Conservation (phyloP, 176 grass and related monocot genomes). For the Aegilops umbellulata region DNA sequence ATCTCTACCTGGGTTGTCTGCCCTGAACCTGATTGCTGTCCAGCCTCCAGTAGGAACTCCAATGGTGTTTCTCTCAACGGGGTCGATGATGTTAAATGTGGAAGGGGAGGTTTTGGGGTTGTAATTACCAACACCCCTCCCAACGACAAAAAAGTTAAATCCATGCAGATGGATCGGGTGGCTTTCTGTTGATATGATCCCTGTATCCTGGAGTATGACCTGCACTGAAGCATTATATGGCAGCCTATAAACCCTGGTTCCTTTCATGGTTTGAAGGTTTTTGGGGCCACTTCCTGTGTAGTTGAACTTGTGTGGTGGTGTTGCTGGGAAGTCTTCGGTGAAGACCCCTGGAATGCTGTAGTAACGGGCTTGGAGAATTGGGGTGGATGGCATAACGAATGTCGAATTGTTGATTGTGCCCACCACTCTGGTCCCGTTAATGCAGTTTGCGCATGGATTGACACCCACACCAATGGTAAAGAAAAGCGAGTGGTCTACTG, state of each 20-base stretch:
- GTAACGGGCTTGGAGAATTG: slow-evolving; percentile 69
- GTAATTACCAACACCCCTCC: slow-evolving; percentile 61
- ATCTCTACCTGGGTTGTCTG: slow-evolving; percentile 66
- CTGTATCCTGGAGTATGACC: slow-evolving; percentile 65
- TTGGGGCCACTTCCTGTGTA: slow-evolving; percentile 60
- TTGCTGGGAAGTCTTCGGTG: slow-evolving; percentile 56
- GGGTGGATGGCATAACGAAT: slow-evolving; percentile 58
- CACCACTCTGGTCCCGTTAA: slow-evolving; percentile 44
- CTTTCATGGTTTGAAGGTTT: slow-evolving; percentile 65
- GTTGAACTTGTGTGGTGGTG: slow-evolving; percentile 48
- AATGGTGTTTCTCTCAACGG: slow-evolving; percentile 66
- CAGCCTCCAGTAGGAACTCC: slow-evolving; percentile 65
- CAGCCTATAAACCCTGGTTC: slow-evolving; percentile 60
- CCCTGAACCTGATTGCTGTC: slow-evolving; percentile 67
- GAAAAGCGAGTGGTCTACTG: slow-evolving; percentile 55
- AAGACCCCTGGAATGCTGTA: slow-evolving; percentile 64
- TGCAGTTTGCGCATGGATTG: slow-evolving; percentile 52
- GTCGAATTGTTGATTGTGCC: slow-evolving; percentile 61
- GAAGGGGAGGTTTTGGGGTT: slow-evolving; percentile 43
- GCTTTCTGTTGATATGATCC: slow-evolving; percentile 63
- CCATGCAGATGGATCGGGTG: slow-evolving; percentile 78
- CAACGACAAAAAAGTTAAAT: slow-evolving; percentile 64
- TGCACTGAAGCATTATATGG: slow-evolving; percentile 67
- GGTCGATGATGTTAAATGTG: slow-evolving; percentile 72
- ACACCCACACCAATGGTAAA: slow-evolving; percentile 66